A percentile compares a stretch with the other conserved stretches of the same genome.
Conservation (phyloP, 1,284 basidiomycete genomes). For the Apiotrichum mycotoxinovorans region DNA sequence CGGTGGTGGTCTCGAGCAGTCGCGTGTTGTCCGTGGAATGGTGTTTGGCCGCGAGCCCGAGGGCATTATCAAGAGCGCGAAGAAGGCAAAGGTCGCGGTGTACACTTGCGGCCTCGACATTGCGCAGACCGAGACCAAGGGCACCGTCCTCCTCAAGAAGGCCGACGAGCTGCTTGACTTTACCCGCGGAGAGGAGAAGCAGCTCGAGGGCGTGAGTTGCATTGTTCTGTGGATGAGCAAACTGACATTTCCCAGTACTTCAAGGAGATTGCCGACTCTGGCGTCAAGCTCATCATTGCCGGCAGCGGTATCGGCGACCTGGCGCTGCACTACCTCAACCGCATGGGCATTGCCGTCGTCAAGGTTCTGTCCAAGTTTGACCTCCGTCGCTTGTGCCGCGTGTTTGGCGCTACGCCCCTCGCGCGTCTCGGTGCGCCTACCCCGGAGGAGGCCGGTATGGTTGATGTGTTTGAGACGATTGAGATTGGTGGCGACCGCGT, state of each 20-base stretch:
- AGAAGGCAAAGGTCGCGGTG: constrained; percentile 83
- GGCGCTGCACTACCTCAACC: constrained; percentile 94
- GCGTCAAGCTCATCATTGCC: constrained; percentile 89
- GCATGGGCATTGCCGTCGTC: constrained; percentile 87
- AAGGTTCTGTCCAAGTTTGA: constrained; percentile 99
- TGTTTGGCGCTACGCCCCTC: constrained; percentile 92
- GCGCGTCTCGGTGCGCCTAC: constrained; percentile 94
- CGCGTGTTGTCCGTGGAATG: constrained; percentile 94
- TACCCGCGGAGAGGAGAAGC: constrained; percentile 90
- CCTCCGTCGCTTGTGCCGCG: constrained; percentile 85
- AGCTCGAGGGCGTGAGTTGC: constrained; percentile 74
- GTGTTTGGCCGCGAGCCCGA: constrained; percentile 96
- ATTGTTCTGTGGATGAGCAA: no score
- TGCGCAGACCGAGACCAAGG: constrained; percentile 97
- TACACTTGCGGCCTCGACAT: constrained; percentile 91
- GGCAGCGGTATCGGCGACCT: constrained; percentile 93
- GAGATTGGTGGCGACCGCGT: constrained; percentile 98
- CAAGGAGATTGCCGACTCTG: constrained; percentile 94
- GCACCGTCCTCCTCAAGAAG: constrained; percentile 93
- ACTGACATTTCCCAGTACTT: constrained; percentile 66
- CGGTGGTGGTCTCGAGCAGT: constrained; percentile 79
- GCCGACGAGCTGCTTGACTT: constrained; percentile 97
- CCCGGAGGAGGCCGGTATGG: constrained; percentile 89
- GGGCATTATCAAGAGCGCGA: constrained; percentile 75
- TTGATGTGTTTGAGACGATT: constrained; percentile 90